Evolutionary conservation across 139 green algal genomes (phyloP).

Genomic region (Chlorella sp.): DNA sequence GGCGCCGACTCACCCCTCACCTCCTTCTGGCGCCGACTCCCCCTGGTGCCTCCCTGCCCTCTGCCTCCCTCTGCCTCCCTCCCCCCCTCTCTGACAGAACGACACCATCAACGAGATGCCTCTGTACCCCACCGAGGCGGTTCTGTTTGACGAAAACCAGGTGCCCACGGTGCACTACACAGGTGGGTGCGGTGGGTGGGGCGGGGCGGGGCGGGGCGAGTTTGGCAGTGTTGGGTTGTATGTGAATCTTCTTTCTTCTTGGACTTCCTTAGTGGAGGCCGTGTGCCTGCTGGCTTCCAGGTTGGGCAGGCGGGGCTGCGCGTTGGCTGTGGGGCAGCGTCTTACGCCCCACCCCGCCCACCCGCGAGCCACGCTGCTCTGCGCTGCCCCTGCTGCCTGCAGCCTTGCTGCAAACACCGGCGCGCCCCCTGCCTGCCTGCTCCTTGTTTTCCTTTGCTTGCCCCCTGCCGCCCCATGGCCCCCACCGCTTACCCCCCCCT

Average conservation of each 20-base stretch:
- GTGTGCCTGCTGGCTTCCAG: neutral
- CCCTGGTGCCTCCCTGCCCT: no score
- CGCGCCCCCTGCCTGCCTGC: no score
- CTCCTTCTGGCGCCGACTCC: no score
- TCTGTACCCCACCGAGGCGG: slow-evolving; percentile 95
- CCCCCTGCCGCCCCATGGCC: neutral
- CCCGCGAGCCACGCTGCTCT: no score
- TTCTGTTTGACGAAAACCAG: slow-evolving; percentile 93
- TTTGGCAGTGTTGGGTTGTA: neutral
- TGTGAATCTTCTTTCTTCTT: no score
- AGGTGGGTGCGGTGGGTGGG: slow-evolving; percentile 27
- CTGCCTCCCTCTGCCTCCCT: neutral
- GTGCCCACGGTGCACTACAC: slow-evolving; percentile 71
- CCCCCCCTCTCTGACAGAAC: slow-evolving; percentile 50
- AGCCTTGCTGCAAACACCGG: no score
- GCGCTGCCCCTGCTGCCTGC: no score
- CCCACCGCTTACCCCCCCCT: neutral
- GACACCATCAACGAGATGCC: slow-evolving; percentile 91
- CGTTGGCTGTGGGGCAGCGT: neutral
- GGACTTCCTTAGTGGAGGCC: neutral
- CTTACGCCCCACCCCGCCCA: neutral
- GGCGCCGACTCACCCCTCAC: no score
- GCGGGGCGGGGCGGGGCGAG: neutral
- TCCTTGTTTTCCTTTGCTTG: no score
- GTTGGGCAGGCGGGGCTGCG: neutral